Conservation (phyloP, 108 stramenopile genomes). For the Cyclotella baltica region DNA sequence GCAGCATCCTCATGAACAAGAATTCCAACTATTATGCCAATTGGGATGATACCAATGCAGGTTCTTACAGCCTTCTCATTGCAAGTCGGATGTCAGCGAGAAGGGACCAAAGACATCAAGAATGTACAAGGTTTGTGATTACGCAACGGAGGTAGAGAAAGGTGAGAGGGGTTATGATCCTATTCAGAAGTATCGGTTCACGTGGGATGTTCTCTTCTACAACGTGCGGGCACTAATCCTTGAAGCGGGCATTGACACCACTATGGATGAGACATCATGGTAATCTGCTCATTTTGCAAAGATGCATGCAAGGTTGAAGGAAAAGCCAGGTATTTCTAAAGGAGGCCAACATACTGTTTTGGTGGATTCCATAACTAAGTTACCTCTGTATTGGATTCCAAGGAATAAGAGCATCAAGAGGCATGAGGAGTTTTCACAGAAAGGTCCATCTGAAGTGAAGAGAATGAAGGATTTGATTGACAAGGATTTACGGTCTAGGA, state of each 20-base stretch:
- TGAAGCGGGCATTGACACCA: neutral
- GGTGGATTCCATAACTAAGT: neutral
- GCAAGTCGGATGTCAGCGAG: no score
- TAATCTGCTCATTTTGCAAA: neutral
- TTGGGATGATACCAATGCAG: no score
- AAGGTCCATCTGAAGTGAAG: neutral
- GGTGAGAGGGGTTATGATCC: neutral
- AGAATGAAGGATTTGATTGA: neutral
- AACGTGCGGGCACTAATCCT: no score
- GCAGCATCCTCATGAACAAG: no score
- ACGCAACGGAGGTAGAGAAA: no score
- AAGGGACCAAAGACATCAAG: neutral
- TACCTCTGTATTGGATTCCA: neutral
- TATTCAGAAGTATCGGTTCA: no score
- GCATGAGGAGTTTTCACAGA: neutral
- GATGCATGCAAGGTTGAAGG: neutral
- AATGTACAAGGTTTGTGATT: neutral
- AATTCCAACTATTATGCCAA: no score
- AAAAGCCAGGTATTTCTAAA: neutral
- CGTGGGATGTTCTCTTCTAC: no score
- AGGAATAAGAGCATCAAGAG: neutral
- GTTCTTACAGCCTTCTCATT: no score
- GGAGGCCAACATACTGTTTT: neutral
- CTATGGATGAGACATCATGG: neutral
- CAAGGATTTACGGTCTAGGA: neutral